Base-by-base conservation (phyloP, 129 eudicot species). In the Glebionis coronaria region DNA sequence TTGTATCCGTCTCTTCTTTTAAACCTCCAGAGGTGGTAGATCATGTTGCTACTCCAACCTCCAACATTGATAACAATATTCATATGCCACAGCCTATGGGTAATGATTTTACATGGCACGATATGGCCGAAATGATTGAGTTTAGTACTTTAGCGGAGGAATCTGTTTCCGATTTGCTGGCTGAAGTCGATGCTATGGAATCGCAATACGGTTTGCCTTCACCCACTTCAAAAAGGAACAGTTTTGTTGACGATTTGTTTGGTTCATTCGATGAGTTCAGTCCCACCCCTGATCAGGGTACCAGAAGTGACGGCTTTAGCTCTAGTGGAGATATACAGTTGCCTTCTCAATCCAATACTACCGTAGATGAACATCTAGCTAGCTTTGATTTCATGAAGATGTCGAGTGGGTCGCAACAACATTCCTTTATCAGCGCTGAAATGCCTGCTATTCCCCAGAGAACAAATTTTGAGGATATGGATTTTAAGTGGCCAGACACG, bases 171-270 rank as follows among this genome's bases (percentile, higher is more conserved):
- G 99, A 94, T 74, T 79, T 94, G 16, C 68, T 94, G 61, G 95
- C 99, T 20, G 93, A 94, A 81, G 99, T 89, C 12, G 98, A 88
- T 74, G 96, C 98, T 12, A 87, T 94, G 97, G 99, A 94, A 76
- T 94, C 97, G 12, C 92, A 81, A 19, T 70, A 83, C 12, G 93
- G 88, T n/a, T 75, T 84, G 79, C 76, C 85, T 16, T 88, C 99
- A 13, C 99, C 99, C 14, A 88, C 90, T 50, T 88, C 99, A 5
- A 82, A 81, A 64, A 87, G 90, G 78, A 84, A 81, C 57, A 76
- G 80, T 68, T 84, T 75, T 71, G 83, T 71, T 38, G 82, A 87
- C 68, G 96, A 85, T 74, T 65, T 89, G 21, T 80, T 86, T 74
- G 83, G 81, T 21, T 82, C 95, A 4, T 83, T 90, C 55, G 97